Base-by-base conservation (phyloP, 768 basidiomycete genomes). In the Trametes cinnabarina region DNA sequence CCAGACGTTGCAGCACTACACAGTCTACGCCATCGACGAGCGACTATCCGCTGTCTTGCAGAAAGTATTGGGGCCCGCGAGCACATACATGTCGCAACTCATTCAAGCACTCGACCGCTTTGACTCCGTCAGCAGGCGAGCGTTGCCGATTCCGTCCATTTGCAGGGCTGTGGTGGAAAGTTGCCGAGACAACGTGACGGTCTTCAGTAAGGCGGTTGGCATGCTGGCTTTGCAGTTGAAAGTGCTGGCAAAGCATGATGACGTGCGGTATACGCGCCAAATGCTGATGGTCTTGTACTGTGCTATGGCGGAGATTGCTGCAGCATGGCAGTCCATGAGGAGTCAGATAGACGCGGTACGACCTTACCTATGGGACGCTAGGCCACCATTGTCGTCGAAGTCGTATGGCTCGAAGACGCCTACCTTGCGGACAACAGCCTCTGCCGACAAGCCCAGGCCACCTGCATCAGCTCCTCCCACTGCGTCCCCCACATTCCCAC, bases 71-170 rank as follows among this genome's bases (percentile, higher is more conserved):
- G 88, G 92, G 61, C 89, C 93, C 12, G 92, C 94, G 2, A 87
- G 85, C 68, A 72, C 77, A 40, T 90, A 90, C 66, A 90, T 97
- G 81, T 78, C 82, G 55, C 84, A 86, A 60, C 78, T 98, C 9
- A 95, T 98, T 71, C 84, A 86, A 56, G 86, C 92, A 2, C 81
- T 98, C 53, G 96, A 98, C 69, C 86, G 86, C 5, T 98, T 98
- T 70, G 96, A 99, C 70, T 79, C 86, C 8, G 80, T 86, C 65
- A 87, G 89, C 61, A 82, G 87, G 53, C 83, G 82, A 65, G 77
- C 78, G 11, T 71, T 82, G 3, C 94, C 95, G 6, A 79, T 90
- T 1, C 81, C 88, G 3, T 68, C 77, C 4, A 77, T 91, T 12
- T 94, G 95, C 65, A 82, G 89, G 40, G 81, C 77, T 11, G 82